Base-by-base conservation (phyloP, 2,329 filamentous ascomycete genomes). In the Monosporascus ibericus region DNA sequence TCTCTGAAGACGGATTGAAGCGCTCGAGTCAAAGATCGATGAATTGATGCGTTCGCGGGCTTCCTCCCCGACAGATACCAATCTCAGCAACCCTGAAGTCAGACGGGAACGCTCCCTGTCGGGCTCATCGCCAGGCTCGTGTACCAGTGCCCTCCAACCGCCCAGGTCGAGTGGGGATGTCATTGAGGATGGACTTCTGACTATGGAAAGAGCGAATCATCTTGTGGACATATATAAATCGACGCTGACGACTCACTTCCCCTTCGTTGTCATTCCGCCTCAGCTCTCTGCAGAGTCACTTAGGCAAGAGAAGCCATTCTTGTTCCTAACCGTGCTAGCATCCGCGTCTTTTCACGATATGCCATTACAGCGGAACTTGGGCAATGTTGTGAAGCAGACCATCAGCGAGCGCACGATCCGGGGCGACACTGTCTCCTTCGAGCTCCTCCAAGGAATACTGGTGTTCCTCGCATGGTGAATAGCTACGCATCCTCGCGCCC, bases 401-500 rank as follows among this genome's bases (percentile, higher is more conserved):
- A 24, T 53, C 24, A 48, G 24, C 37, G 20, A 50, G 2, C 44
- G 44, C 6, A n/a, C 50, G 25, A n/a, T 48, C 17, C 20, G 20
- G 5, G 48, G 44, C 15, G 44, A 38, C 3, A 44, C 34, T 11
- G 5, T 34, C n/a, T 42, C 48, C 7, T 48, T 53, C 20, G 52
- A 53, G 39, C 15, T 53, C 5, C 52, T 53, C 18, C 52, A 53
- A 39, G 52, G 48, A 17, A 9, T 53, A 5, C 48, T 53, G 24
- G 52, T 53, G 22, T 53, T 50, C 48, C 11, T 53, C 8, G 52
- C 52, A 14, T 50, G 52, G 52, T 53, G 11, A 34, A 11, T 34
- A 34, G 11, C 14, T 34, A 48, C 6, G 39, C 18, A 38, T 18
- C 47, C 14, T 48, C 18, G 8, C 30, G 22, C 14, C 20, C 44